Evolutionary conservation across 78 protist species (phyloP), one percentile per base, ranked within the genome.

Genomic region (Polysphondylium violaceum): DNA sequence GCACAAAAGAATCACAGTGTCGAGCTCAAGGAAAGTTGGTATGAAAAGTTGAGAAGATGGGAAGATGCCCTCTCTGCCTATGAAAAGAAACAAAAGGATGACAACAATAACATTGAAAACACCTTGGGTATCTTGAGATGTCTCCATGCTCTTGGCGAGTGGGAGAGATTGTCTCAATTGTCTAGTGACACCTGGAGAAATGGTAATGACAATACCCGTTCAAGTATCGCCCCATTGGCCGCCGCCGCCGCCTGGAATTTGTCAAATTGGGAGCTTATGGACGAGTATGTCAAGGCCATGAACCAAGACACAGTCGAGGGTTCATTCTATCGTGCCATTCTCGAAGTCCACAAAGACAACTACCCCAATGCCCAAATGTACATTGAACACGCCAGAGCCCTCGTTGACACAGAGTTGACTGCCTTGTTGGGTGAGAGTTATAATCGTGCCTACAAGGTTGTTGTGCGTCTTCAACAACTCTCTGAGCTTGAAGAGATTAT

Each of bases 31-130:
- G 98, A 92, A 76, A 21, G 76, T 11, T 96, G 98, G 98, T 98
- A 96, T 73, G 99, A 99, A 86, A 98, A 98, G 76, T 92, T 98
- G 44, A 92, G 96, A 21, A 63, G 97, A 36, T 98, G 99, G 99
- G 97, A 96, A 29, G 95, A 96, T 44, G 99, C 99, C 7, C 74
- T 95, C 2, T 88, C 14, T 21, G 96, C 94, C 11, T 97, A 98
- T 77, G 98, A 94, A 47, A 41, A 19, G 51, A 93, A 88, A 65
- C 96, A 93, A 69, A n/a, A 35, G 55, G 88, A 23, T 25, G 96
- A 94, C 23, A 91, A 94, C 3, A 31, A 43, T 51, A 35, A 16
- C 17, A 61, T 58, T 14, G 88, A 86, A 11, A 55, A 67, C 9
- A 29, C 71, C 11, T 16, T 98, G 12, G 99, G 99, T 29, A 58